Evolutionary conservation across 2,329 filamentous ascomycete genomes (phyloP).

Genomic region (Triangularia verruculosa): DNA sequence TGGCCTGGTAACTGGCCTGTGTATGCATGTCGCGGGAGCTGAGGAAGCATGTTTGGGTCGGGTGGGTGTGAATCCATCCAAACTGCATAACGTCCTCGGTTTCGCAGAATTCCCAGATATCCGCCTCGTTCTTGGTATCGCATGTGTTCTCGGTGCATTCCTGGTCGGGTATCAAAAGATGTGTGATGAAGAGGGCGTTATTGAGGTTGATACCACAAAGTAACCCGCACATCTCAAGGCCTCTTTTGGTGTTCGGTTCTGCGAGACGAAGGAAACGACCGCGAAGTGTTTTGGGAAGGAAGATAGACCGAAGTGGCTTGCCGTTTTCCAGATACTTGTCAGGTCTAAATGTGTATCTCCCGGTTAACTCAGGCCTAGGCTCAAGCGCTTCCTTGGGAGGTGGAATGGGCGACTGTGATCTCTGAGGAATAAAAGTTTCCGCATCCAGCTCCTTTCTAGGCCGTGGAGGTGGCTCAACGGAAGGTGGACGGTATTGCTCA

Average conservation of each 20-base stretch:
- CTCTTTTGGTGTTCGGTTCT: constrained; percentile 69
- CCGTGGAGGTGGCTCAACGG: constrained; percentile 10
- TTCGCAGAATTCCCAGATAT: constrained; percentile 86
- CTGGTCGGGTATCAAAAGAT: constrained; percentile 87
- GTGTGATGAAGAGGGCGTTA: constrained; percentile 88
- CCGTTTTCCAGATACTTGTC: constrained; percentile 89
- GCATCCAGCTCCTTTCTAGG: constrained; percentile 5
- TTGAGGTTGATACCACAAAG: constrained; percentile 87
- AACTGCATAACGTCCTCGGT: constrained; percentile 78
- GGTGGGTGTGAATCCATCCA: constrained; percentile 98
- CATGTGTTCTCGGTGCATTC: constrained; percentile 89
- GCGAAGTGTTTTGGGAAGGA: constrained; percentile 75
- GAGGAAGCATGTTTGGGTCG: constrained; percentile 96
- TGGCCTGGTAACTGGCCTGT: constrained; percentile 89
- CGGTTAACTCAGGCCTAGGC: constrained; percentile 18
- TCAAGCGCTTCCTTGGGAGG: constrained; percentile 31
- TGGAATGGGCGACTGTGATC: constrained; percentile 20
- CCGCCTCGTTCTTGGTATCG: constrained; percentile 83
- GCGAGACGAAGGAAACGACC: constrained; percentile 72
- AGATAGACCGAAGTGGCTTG: constrained; percentile 79
- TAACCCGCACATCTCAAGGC: constrained; percentile 93
- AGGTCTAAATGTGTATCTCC: constrained; percentile 72
- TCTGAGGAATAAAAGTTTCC: neutral
- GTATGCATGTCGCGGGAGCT: constrained; percentile 92
- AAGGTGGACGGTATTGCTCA: neutral